Evolutionary conservation across 441 rosid species (phyloP), one percentile per base, ranked within the genome.

Genomic region (Erodium chrysanthum): DNA sequence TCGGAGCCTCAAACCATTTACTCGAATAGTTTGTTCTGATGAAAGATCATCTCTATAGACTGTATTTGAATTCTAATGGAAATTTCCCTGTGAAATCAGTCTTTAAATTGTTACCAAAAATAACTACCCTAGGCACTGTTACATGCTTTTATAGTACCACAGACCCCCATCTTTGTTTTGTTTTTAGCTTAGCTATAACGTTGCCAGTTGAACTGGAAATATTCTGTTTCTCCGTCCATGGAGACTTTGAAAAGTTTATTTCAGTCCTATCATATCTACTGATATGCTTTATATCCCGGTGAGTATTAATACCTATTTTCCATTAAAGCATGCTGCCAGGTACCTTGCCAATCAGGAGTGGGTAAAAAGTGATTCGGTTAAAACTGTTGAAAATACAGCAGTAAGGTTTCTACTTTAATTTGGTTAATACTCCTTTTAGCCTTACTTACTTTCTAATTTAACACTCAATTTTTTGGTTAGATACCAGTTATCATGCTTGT

Each of bases 291-390:
- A 42, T 42, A 42, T 42, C 48, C 62, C 22, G 62, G 1, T 8
- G 68, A 23, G 67, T 52, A 73, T 65, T 78, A 65, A 75, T 64
- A 68, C n/a, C 62, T 10, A 66, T 50, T 31, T 31, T 6, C 35
- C 64, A 69, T 74, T 82, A 72, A 84, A 94, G 98, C 98, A 89
- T 74, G 98, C 98, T 71, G 97, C 98, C 69, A 84, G 98, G 82
- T 94, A 91, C 76, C 98, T 94, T 68, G 96, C 92, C 68, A 94
- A 94, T 74, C 98, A 94, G 85, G 98, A 94, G 81, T 94, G 98
- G 98, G 97, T 94, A 56, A 94, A 91, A 83, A 85, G 82, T 76
- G 98, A 94, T 76, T 94, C 98, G 50, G 78, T 94, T 79, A 94
- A 88, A 85, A 88, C 94, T 27, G 97, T 94, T 76, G 98, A 94